Base-by-base conservation (phyloP, 306 rosid genomes). In the Medicago arabica region DNA sequence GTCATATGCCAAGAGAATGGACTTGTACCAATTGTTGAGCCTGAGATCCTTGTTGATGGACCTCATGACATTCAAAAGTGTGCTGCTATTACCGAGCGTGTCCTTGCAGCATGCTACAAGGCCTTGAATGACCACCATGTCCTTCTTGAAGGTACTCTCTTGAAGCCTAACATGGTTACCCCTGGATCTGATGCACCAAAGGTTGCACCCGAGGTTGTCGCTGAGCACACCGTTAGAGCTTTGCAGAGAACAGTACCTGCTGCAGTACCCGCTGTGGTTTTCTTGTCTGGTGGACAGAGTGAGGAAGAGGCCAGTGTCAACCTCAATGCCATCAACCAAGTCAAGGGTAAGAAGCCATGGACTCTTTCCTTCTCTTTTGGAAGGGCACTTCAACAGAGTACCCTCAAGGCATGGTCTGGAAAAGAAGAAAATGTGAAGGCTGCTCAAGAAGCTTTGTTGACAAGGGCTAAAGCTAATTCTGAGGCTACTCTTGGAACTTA, bases 111-210 rank as follows among this genome's bases (percentile, higher is more conserved):
- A 41, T 61, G 74, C 64, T 78, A 83, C 74, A 83, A 83, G 80
- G 86, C 86, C 28, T 69, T 83, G 79, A 83, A 19, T 44, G 86
- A 83, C 8, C 86, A 83, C 69, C 83, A 83, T 53, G 86, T 83
- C 65, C 60, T 83, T 3, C 86, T 83, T 0, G 86, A 83, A 72
- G 86, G 83, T 1, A 83, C 86, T 12, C 83, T 83, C 1, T 74
- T 82, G 86, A 82, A 82, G 64, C 86, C 86, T 8, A 82, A 82
- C 80, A 82, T 78, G 86, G 86, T 83, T n/a, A 83, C 86, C 19
- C 83, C 83, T 7, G 86, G 86, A 43, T 78, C 83, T 0, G 58
- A 78, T 8, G 9, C 83, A n/a, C 21, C 80, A 8, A 83, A 78
- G 86, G 86, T 83, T 43, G 59, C 86, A 9, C 83, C 83, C 1